Base-by-base conservation (phyloP, 1,139 yeast species). In the Pichia terricola region DNA sequence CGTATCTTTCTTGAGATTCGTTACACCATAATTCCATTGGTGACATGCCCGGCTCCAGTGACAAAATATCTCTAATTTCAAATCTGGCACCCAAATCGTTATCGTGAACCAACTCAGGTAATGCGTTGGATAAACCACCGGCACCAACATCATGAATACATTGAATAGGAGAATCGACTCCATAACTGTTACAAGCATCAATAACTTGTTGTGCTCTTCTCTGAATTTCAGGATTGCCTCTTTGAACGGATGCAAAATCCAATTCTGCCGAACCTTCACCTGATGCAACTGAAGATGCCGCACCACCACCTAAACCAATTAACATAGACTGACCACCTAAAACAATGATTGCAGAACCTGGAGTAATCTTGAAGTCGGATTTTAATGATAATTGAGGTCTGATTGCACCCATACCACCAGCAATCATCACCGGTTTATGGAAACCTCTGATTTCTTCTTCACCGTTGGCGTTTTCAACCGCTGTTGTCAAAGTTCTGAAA, bases 11-110 rank as follows among this genome's bases (percentile, higher is more conserved):
- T 68, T 94, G 99, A 5, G 98, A 94, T 67, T 94, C 99, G 59
- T 94, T 89, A 76, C 99, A 94, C 99, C 99, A 94, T 55, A 94
- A 88, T 69, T 94, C 98, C 95, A 91, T 86, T 44, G 99, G 97
- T 8, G 97, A 89, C 97, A 94, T 88, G 46, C 97, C 95, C 40
- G 96, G 95, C 65, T 94, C 99, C 53, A 88, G 76, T 35, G 89
- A 81, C 46, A 95, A 77, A 46, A 94, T 82, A 46, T 89, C 85
- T 67, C 99, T 81, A 51, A 94, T 75, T 63, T 94, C 96, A 53
- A 94, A 91, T 53, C 64, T 73, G 37, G 96, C 99, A 63, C 99
- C 99, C 50, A 94, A 74, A 52, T 83, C 94, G 62, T 91, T 91
- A 63, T 94, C 98, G 60, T 94, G 97, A 35, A 91, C 98, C 55